Conservation (phyloP, 1,139 yeast species). For the Lodderomyces theae region DNA sequence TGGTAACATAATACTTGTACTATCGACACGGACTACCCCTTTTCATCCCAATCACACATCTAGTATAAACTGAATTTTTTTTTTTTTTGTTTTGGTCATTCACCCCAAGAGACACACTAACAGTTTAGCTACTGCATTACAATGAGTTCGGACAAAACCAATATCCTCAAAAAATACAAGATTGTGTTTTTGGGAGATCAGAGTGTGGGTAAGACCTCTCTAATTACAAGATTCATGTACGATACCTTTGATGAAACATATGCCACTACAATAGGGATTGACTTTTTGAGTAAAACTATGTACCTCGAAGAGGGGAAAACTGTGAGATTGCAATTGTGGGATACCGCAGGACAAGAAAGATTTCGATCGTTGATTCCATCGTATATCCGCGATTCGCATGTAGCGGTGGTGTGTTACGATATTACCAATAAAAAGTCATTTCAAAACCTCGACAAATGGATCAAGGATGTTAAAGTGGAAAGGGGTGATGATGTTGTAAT, state of each 20-base stretch:
- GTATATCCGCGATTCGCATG: slow-evolving; percentile 94
- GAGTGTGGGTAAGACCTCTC: slow-evolving; percentile 94
- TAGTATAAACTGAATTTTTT: too few species aligned
- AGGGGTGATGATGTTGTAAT: slow-evolving; percentile 66
- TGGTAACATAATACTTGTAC: background rate
- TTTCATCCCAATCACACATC: background rate
- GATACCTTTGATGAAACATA: slow-evolving; percentile 97
- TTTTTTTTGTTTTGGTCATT: too few species aligned
- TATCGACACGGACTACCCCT: background rate
- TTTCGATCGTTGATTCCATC: slow-evolving; percentile 68
- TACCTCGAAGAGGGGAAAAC: slow-evolving; percentile 57
- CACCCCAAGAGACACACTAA: too few species aligned
- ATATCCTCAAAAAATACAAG: slow-evolving; percentile 64
- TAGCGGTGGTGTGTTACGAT: slow-evolving; percentile 93
- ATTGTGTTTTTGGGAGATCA: slow-evolving; percentile 97
- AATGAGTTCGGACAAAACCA: slow-evolving; percentile 17
- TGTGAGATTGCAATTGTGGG: slow-evolving; percentile 54
- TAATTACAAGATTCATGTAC: slow-evolving; percentile 94
- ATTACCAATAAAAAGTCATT: slow-evolving; percentile 84
- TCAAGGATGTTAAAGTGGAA: slow-evolving; percentile 62
- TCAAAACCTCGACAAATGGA: slow-evolving; percentile 58
- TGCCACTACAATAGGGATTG: slow-evolving; percentile 95
- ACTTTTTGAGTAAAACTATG: slow-evolving; percentile 78
- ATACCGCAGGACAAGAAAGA: slow-evolving; percentile 65
- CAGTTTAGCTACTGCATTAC: background rate